Evolutionary conservation across 345 rosid species (phyloP).

Genomic region (Trapa bicornis): DNA sequence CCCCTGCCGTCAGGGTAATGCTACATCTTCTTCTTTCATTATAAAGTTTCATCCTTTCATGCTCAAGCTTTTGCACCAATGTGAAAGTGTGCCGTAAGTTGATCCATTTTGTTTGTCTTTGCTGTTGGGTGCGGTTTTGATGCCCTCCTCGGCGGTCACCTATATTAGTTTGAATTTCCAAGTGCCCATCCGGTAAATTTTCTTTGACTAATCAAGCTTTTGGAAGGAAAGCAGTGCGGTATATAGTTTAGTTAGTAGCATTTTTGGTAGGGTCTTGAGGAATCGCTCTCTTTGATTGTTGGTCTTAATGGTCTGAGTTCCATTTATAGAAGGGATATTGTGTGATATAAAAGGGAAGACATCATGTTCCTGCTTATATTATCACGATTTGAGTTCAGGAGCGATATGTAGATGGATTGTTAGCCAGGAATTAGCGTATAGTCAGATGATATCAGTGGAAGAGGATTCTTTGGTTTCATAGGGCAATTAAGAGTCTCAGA

Average conservation of each 20-base stretch:
- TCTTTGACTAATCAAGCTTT: too few relatives aligned
- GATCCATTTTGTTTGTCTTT: too few relatives aligned
- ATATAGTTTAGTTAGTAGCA: neutral
- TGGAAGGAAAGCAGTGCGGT: neutral
- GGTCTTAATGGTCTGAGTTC: neutral
- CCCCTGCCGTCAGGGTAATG: slow-evolving; percentile 58
- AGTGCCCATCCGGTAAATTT: too few relatives aligned
- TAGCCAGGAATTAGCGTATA: neutral
- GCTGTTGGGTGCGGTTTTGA: too few relatives aligned
- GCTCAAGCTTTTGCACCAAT: neutral
- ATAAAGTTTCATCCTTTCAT: neutral
- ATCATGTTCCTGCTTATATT: neutral
- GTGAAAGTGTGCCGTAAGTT: neutral
- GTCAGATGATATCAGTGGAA: neutral
- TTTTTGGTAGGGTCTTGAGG: neutral
- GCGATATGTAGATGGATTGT: neutral
- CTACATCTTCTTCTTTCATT: neutral
- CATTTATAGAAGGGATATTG: neutral
- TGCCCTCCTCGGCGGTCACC: too few relatives aligned
- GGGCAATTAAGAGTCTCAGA: neutral
- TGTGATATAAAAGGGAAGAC: neutral
- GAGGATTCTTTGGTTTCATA: neutral
- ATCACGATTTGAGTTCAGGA: neutral
- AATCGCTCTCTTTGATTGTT: neutral
- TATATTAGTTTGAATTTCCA: too few relatives aligned